Base-by-base conservation (phyloP, 495 filamentous ascomycete genomes). In the Xylaria flabelliformis region DNA sequence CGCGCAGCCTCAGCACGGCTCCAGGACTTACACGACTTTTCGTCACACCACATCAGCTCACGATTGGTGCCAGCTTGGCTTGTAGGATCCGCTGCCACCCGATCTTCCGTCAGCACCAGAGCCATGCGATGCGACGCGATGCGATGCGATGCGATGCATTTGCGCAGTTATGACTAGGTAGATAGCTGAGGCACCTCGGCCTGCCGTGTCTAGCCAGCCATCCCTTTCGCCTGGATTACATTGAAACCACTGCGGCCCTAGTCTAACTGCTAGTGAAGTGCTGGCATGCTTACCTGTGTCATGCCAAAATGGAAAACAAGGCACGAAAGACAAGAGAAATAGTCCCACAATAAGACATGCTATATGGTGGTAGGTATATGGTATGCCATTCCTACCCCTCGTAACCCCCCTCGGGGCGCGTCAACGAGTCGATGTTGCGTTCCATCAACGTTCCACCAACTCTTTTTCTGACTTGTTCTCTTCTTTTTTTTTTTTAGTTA, bases 61-160 rank as follows among this genome's bases (percentile, higher is more conserved):
- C 50, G 46, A 71, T 64, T 71, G 69, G 69, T 71, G 69, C 61
- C 69, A 71, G n/a, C 56, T 24, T 42, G 41, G 44, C 46, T 21
- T 21, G 29, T 24, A 58, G 48, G 67, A 41, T 59, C 58, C 58
- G 46, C 32, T 62, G 68, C 68, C 21, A 51, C 56, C 44, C 34
- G 56, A 70, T 62, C 65, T 36, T 46, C 41, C 24, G 24, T 46
- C 62, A 17, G 32, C 24, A 24, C 62, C 42, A 41, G 34, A 9
- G 44, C 56, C 19, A 36, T 61, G 29, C 53, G 12, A 26, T 15
- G 53, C n/a, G 19, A 24, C 5, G 48, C n/a, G 21, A 13, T 2
- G 10, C 21, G 10, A 61, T 39, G 59, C n/a, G 8, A 42, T 63
- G 59, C 59, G 1, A 26, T 39, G 34, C n/a, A 26, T 21, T 5